Percentiles rank a stretch among this genome's conserved stretches.
phyloP scores from a whole-genome alignment of 139 green algal genomes.

The Coelastrella sp. region DNA sequence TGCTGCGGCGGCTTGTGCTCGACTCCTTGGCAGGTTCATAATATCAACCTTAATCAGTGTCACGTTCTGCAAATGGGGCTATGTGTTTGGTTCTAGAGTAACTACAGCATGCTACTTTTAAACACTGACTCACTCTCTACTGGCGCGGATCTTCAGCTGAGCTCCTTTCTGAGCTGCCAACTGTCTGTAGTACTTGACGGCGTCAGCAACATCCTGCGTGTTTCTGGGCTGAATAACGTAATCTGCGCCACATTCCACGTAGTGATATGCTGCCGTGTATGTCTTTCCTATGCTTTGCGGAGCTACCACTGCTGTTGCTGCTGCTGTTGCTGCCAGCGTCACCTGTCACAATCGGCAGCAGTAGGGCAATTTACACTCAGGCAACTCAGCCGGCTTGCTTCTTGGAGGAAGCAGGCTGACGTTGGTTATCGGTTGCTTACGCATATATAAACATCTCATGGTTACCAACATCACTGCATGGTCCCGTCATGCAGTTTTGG shows the following conservation, averaged over 20 bases:
- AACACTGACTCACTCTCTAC: background rate
- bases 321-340: background rate
- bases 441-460: too few species aligned
- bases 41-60: too few species aligned
- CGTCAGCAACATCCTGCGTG: constrained; percentile 34
- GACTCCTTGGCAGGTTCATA: too few species aligned
- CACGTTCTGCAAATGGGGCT: too few species aligned
- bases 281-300: constrained; percentile 18
- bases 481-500: too few species aligned
- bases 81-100: too few species aligned
- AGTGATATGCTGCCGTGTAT: constrained; percentile 44
- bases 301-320: background rate
- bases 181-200: constrained; percentile 16
- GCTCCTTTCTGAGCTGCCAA: background rate
- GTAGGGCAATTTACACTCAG: too few species aligned
- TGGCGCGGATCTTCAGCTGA: constrained; percentile 28
- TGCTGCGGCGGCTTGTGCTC: too few species aligned
- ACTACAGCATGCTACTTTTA: background rate
- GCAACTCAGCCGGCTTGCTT: too few species aligned
- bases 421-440: too few species aligned
- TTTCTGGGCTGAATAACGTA: background rate
- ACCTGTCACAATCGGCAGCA: background rate
- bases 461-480: too few species aligned
- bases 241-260: constrained; percentile 24
- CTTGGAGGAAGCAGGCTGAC: too few species aligned